Percentiles rank a stretch among this genome's conserved stretches.
These are phyloP conservation scores for Pelargonium cotyledonis DNA, from an alignment of 441 rosid genomes.

Conservation along the genomic window DNA sequence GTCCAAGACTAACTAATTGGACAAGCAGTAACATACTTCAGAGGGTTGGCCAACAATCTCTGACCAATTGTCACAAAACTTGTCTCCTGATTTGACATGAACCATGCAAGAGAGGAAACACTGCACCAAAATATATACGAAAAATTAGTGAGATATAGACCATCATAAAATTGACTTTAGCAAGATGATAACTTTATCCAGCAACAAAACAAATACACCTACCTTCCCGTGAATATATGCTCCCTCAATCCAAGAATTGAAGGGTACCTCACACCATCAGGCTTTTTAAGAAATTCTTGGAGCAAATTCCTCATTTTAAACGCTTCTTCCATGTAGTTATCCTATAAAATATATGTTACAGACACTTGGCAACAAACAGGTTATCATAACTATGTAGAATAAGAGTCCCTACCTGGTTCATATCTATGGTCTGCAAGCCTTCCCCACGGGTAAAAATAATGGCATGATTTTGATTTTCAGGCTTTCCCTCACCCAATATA, in stretches of 20 bases:
- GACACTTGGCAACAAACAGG: conserved; percentile 10
- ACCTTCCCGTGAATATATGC: conserved; percentile 99
- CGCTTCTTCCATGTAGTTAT: conserved; percentile 99
- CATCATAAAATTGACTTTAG: conserved; percentile 1
- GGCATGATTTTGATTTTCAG: conserved; percentile 99
- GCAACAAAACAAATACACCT: conserved; percentile 11
- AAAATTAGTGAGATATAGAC: conserved; percentile 13
- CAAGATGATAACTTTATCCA: conserved; percentile 14
- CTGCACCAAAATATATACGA: conserved; percentile 41
- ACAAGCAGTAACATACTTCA: conserved; percentile 50
- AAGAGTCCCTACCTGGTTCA: conserved; percentile 70
- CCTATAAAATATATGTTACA: conserved; percentile 36
- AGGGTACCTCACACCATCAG: conserved; percentile 92
- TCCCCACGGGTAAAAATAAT: conserved; percentile 98
- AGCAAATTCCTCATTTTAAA: conserved; percentile 95
- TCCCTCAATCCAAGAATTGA: conserved; percentile 97
- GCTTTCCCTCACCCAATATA: conserved; percentile 98
- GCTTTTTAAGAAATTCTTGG: conserved; percentile 89
- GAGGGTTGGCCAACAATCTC: conserved; percentile 89
- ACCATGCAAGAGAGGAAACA: conserved; percentile 99
- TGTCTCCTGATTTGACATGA: conserved; percentile 99
- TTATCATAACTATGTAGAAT: neutral
- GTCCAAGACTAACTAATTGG: neutral
- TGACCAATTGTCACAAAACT: conserved; percentile 99
- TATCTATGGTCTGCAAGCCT: conserved; percentile 97